phyloP scores from a whole-genome alignment of 345 rosid genomes.

The Turnera subulata region DNA sequence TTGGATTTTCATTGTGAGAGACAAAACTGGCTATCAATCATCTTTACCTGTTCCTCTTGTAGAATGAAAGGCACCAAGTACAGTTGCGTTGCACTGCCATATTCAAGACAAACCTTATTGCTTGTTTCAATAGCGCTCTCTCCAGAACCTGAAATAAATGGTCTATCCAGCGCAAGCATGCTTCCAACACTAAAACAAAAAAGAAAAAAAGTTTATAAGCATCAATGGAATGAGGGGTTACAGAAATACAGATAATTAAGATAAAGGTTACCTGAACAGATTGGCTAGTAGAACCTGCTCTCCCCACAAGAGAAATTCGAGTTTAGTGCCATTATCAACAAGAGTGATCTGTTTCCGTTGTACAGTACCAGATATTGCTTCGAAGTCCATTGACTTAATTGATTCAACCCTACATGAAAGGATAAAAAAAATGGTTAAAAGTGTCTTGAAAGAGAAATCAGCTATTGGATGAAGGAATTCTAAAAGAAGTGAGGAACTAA shows the following conservation, averaged over 20 bases:
- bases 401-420: slow-evolving; percentile 69
- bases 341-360: slow-evolving; percentile 64
- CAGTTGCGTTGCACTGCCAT: slow-evolving; percentile 89
- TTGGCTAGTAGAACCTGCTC: slow-evolving; percentile 78
- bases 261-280: slow-evolving; percentile 66
- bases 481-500: neutral
- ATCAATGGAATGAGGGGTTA: too few relatives aligned
- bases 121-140: slow-evolving; percentile 51
- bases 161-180: slow-evolving; percentile 81
- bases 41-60: slow-evolving; percentile 71
- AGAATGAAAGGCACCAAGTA: slow-evolving; percentile 73
- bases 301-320: slow-evolving; percentile 83
- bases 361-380: slow-evolving; percentile 42
- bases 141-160: slow-evolving; percentile 60
- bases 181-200: slow-evolving; percentile 67
- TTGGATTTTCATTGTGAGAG: slow-evolving; percentile 18
- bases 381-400: slow-evolving; percentile 64
- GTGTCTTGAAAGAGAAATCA: neutral
- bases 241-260: too few relatives aligned
- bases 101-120: slow-evolving; percentile 75
- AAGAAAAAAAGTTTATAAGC: slow-evolving; percentile 10
- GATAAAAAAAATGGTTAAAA: neutral
- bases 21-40: neutral
- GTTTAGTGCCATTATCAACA: slow-evolving; percentile 55
- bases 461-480: too few relatives aligned